Base-by-base conservation (phyloP, 805 yeast genomes). In the Wickerhamiella hasegawae region DNA sequence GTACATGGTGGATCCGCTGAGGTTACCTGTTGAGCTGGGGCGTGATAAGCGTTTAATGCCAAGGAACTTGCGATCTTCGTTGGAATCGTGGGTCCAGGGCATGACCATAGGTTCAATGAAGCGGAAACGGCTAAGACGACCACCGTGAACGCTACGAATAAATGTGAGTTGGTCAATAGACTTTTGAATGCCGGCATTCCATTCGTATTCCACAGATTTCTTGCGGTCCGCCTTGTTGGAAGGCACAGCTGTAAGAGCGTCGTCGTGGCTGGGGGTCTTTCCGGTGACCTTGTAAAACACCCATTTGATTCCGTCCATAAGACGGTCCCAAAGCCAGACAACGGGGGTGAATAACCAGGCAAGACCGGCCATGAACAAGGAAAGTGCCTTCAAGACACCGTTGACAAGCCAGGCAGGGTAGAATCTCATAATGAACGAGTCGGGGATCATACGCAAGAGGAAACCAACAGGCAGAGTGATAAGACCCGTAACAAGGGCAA, bases 401-500 rank as follows among this genome's bases (percentile, higher is more conserved):
- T 60, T 57, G 53, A 69, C 69, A 5, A 67, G 59, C 39, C 60
- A 59, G 1, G 73, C 61, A 25, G 94, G 94, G 71, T 78, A 79
- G 11, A 69, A 49, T 37, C 53, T 62, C 37, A 66, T 64, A 1
- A 71, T 76, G 79, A 83, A 72, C 39, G 63, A 61, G 57, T 92
- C 94, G 2, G 99, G 98, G 24, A 79, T 64, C 9, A 77, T 65
- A 52, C 99, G 71, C 30, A 87, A 68, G 10, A 84, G 18, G 15
- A 65, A 53, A 37, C 96, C 97, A 31, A 72, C 67, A 0, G 97
- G 96, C 28, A 90, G 58, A 12, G 94, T 76, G 14, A 79, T 33
- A 42, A 78, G 53, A 21, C 97, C 97, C 59, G 92, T 72, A 19
- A 79, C 49, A 4, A 87, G 57, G 0, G 97, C 90, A 2, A 83